Percentiles rank a stretch among this genome's conserved stretches.
Evolutionary conservation across 2,329 filamentous ascomycete species (phyloP).

Genomic region (Nothophaeocryptopus gaeumannii): DNA sequence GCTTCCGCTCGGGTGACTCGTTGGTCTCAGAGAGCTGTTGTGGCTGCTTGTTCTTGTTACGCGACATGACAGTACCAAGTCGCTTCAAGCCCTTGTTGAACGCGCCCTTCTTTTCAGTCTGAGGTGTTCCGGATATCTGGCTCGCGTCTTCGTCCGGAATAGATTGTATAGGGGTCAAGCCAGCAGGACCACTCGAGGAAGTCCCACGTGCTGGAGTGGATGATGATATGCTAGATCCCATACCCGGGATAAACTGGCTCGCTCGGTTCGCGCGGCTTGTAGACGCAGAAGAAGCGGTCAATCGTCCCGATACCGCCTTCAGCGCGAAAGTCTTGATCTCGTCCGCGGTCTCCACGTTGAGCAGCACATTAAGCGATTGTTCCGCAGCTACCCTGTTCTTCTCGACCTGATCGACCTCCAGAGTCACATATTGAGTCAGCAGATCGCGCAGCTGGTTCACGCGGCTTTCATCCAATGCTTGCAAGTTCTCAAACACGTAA

Average conservation of each 20-base stretch:
- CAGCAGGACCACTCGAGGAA: slow-evolving; percentile 9
- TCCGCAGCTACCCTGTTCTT: slow-evolving; percentile 71
- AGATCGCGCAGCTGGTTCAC: slow-evolving; percentile 87
- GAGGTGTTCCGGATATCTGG: slow-evolving; percentile 45
- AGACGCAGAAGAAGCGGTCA: slow-evolving; percentile 4
- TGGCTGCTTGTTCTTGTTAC: slow-evolving; percentile 54
- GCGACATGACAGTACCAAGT: slow-evolving; percentile 67
- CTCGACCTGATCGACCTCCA: slow-evolving; percentile 84
- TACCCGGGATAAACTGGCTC: slow-evolving; percentile 12
- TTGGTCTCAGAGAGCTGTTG: slow-evolving; percentile 28
- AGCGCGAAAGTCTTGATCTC: slow-evolving; percentile 76
- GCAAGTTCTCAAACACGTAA: slow-evolving; percentile 89
- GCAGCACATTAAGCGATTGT: slow-evolving; percentile 72
- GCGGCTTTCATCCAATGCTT: slow-evolving; percentile 83
- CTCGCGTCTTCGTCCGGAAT: slow-evolving; percentile 23
- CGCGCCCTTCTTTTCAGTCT: slow-evolving; percentile 39
- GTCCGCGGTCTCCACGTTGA: slow-evolving; percentile 81
- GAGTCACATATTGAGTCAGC: slow-evolving; percentile 87
- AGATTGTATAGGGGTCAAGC: slow-evolving; percentile 23
- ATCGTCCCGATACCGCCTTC: slow-evolving; percentile 33
- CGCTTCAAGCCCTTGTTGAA: slow-evolving; percentile 51
- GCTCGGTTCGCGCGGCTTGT: slow-evolving; percentile 5
- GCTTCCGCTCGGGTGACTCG: slow-evolving; percentile 54
- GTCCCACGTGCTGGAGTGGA: slow-evolving; percentile 13
- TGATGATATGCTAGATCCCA: neutral